phyloP scores from a whole-genome alignment of 2,329 filamentous ascomycete species.

The Colletotrichum higginsianum region DNA sequence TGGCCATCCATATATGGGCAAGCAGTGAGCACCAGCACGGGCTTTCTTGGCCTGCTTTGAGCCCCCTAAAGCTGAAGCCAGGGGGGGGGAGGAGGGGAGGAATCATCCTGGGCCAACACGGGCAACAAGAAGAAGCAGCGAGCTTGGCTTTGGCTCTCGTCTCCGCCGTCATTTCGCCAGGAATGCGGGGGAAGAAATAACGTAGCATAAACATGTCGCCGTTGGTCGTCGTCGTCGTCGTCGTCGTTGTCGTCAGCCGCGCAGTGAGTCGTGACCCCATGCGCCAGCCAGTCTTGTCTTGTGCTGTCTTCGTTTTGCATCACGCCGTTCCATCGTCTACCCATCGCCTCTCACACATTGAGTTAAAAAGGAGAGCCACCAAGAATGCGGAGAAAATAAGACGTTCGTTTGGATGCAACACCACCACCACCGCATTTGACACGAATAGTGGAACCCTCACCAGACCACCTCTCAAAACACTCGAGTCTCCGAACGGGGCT shows the following conservation, averaged over 20 bases:
- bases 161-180: constrained; percentile 25
- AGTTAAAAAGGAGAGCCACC: constrained; percentile 7
- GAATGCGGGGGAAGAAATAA: constrained; percentile 37
- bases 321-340: constrained; percentile 5
- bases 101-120: not conserved
- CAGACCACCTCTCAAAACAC: constrained; percentile 32
- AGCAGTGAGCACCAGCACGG: not conserved
- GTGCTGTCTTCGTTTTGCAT: not conserved
- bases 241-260: constrained; percentile 19
- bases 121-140: not conserved
- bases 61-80: not conserved
- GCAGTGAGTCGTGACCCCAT: constrained; percentile 23
- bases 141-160: constrained; percentile 9
- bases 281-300: not conserved
- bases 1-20: not conserved
- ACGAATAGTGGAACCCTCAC: constrained; percentile 33
- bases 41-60: not conserved
- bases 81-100: too few relatives aligned
- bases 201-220: constrained; percentile 17
- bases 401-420: constrained; percentile 23
- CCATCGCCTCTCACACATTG: not conserved
- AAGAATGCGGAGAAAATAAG: constrained; percentile 29
- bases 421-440: constrained; percentile 13
- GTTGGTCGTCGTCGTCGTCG: not conserved
- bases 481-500: constrained; percentile 22